Conservation (phyloP, 163 green algal genomes). For the Coccomyxa subellipsoidea region DNA sequence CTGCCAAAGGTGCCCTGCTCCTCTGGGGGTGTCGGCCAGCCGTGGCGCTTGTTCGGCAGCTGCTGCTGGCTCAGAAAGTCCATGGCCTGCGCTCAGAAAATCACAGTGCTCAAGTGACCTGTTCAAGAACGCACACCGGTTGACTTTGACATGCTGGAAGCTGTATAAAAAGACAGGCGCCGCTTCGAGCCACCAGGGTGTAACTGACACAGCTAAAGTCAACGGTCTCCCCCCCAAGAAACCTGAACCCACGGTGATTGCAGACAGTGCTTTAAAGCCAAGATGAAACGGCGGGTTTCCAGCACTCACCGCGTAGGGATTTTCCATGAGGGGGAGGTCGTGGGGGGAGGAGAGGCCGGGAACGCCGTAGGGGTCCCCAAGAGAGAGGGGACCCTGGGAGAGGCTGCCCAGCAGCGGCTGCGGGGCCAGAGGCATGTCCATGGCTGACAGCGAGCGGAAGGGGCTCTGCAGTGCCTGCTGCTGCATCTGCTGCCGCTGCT, state of each 20-base stretch:
- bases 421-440: background rate
- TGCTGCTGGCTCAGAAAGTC: background rate
- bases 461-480: background rate
- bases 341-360: background rate
- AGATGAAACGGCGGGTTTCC: background rate
- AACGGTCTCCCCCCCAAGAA: no score
- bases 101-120: no score
- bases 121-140: no score
- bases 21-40: background rate
- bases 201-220: no score
- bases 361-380: background rate
- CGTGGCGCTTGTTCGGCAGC: background rate
- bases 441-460: background rate
- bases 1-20: background rate
- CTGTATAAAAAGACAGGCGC: no score
- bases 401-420: background rate
- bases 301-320: background rate
- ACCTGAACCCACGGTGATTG: no score
- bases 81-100: background rate
- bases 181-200: no score
- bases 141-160: no score
- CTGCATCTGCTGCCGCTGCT: slow-evolving; percentile 1
- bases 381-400: no score
- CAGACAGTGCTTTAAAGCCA: no score
- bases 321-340: background rate